Base-by-base conservation (phyloP, 2,329 filamentous ascomycete genomes). In the Arachnomyces sp. region DNA sequence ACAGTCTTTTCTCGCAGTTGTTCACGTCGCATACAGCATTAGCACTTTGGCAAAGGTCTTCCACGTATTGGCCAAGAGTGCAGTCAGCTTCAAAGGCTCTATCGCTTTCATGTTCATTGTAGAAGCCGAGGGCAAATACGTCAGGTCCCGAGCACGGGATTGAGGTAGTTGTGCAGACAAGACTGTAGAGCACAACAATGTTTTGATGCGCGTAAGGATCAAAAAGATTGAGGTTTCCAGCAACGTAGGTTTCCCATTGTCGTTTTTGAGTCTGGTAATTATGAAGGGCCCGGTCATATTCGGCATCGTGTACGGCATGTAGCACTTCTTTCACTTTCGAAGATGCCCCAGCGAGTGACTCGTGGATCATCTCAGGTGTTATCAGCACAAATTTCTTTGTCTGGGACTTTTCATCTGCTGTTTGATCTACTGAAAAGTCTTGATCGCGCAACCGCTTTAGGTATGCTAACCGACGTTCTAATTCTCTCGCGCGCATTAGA, bases 161-260 rank as follows among this genome's bases (percentile, higher is more conserved):
- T 39, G 92, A 94, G 1, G 88, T 95, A 45, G 84, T 80, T 0
- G 89, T 95, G 59, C 90, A 96, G 37, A 95, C 90, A 16, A 92
- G 79, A 12, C 90, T 96, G 63, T 93, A 93, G 7, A 98, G 69
- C 2, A 96, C 86, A 8, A 93, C 87, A 44, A 98, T 95, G 55
- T 92, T 95, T 55, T 98, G 92, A 56, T 98, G 93, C 1, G 87
- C 85, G 56, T 88, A 92, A 0, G 93, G 92, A 56, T 98, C 88
- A 52, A 95, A 98, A 1, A 96, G 73, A 54, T 93, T 84, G 25
- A 84, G 71, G 50, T 92, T 93, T 11, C 86, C 87, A 37, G 90
- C 81, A 15, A 95, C 82, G 54, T 95, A 95, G 18, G 86, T 86
- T 58, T 98, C 92, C 92, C 92, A 98, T 52, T 95, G 89, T 21